phyloP scores from a whole-genome alignment of 139 green algal species.

The Parachlorella kessleri region DNA sequence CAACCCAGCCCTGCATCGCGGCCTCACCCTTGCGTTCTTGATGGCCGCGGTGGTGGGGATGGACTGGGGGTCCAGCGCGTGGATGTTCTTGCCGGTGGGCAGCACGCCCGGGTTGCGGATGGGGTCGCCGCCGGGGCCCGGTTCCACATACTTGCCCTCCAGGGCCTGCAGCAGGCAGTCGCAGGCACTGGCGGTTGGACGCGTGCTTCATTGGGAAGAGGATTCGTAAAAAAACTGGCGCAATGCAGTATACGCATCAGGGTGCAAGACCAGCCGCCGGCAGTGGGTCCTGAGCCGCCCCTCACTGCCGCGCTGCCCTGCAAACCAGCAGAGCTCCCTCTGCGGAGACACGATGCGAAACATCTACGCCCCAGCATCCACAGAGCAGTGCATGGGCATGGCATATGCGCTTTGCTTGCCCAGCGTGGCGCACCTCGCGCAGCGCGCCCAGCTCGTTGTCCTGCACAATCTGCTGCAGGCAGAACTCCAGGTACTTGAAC shows the following conservation, averaged over 20 bases:
- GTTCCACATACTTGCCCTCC: conserved; percentile 90
- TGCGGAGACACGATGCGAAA: too few species aligned
- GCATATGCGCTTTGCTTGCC: not conserved
- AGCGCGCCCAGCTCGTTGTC: conserved; percentile 99
- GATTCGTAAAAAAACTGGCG: too few species aligned
- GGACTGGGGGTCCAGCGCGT: conserved; percentile 97
- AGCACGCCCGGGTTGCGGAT: conserved; percentile 98
- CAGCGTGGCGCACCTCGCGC: conserved; percentile 32
- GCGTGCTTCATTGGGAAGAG: too few species aligned
- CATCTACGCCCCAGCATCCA: too few species aligned
- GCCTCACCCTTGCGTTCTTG: conserved; percentile 71
- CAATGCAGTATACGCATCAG: too few species aligned
- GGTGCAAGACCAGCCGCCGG: too few species aligned
- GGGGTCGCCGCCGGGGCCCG: conserved; percentile 97
- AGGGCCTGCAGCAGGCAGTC: conserved; percentile 72
- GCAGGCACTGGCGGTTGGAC: too few species aligned
- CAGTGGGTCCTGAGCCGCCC: too few species aligned
- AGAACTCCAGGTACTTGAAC: conserved; percentile 98
- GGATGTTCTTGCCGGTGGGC: conserved; percentile 99
- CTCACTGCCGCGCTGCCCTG: too few species aligned
- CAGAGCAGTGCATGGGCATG: too few species aligned
- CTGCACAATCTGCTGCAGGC: conserved; percentile 95
- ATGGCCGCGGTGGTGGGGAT: conserved; percentile 89
- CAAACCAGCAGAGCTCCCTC: too few species aligned
- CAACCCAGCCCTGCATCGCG: too few species aligned